Percentiles rank a stretch among this genome's conserved stretches.
Evolutionary conservation across 306 rosid genomes (phyloP).

Genomic region (Neltuma alba): DNA sequence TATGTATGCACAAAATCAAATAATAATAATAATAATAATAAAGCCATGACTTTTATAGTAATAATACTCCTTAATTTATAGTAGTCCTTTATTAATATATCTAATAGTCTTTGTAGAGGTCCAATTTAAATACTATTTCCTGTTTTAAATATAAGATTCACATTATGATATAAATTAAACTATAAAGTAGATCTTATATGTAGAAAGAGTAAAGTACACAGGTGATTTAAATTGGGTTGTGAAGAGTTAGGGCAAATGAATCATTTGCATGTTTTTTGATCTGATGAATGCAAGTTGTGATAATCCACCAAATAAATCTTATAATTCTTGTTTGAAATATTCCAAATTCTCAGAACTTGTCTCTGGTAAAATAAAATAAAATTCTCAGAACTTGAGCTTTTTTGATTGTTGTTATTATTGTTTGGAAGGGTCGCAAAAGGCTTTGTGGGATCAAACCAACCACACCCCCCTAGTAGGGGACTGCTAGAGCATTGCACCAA

Average conservation of each 20-base stretch:
- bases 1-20: too few relatives aligned
- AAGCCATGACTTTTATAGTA: too few relatives aligned
- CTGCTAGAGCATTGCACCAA: not conserved
- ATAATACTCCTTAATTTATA: not conserved
- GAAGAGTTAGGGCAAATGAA: not conserved
- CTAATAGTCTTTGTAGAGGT: not conserved
- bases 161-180: too few relatives aligned
- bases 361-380: too few relatives aligned
- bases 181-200: too few relatives aligned
- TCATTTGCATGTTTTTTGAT: slow-evolving; percentile 1
- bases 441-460: not conserved
- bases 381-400: not conserved
- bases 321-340: not conserved
- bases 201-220: not conserved
- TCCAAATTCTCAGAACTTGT: not conserved
- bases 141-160: too few relatives aligned
- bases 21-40: too few relatives aligned
- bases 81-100: not conserved
- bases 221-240: not conserved
- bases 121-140: too few relatives aligned
- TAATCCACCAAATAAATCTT: not conserved
- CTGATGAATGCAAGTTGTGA: slow-evolving; percentile 16
- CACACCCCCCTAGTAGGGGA: not conserved
- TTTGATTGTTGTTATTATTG: not conserved
- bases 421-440: not conserved